Evolutionary conservation across 2,329 filamentous ascomycete genomes (phyloP).

Genomic region (Trichocomaceae sp.): DNA sequence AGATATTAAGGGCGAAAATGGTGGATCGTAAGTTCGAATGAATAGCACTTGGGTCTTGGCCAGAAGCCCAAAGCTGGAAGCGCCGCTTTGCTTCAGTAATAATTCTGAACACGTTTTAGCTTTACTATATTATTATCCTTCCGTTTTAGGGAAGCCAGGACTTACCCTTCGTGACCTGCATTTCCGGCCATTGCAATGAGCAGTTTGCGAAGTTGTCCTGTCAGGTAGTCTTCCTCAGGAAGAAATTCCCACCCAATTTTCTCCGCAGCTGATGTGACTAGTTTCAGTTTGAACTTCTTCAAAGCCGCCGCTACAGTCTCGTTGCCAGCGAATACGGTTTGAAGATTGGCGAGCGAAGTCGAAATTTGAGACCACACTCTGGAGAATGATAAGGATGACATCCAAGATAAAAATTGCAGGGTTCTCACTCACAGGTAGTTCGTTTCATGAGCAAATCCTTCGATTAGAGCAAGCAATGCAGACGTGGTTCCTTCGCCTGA

Average conservation of each 20-base stretch:
- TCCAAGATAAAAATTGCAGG: not conserved
- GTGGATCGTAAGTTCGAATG: constrained; percentile 74
- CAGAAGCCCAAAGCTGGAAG: constrained; percentile 71
- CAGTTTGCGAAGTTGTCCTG: constrained; percentile 72
- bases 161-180: constrained; percentile 68
- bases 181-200: constrained; percentile 69
- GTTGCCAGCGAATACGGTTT: constrained; percentile 77
- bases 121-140: constrained; percentile 2
- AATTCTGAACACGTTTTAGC: constrained; percentile 42
- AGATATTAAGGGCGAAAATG: constrained; percentile 73
- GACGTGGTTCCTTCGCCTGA: constrained; percentile 78
- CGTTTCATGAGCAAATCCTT: constrained; percentile 74
- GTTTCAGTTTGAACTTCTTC: constrained; percentile 69
- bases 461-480: constrained; percentile 72
- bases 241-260: constrained; percentile 79
- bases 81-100: constrained; percentile 67
- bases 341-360: constrained; percentile 66
- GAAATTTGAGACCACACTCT: constrained; percentile 81
- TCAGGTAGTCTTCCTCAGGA: constrained; percentile 73
- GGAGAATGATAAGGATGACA: constrained; percentile 16
- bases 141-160: not conserved
- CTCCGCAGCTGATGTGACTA: constrained; percentile 68
- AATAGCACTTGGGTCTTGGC: constrained; percentile 60
- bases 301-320: constrained; percentile 64
- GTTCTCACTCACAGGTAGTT: constrained; percentile 59